These are phyloP conservation scores for Phytophthora crassamura DNA, from an alignment of 352 stramenopile species.

Conservation along the genomic window DNA sequence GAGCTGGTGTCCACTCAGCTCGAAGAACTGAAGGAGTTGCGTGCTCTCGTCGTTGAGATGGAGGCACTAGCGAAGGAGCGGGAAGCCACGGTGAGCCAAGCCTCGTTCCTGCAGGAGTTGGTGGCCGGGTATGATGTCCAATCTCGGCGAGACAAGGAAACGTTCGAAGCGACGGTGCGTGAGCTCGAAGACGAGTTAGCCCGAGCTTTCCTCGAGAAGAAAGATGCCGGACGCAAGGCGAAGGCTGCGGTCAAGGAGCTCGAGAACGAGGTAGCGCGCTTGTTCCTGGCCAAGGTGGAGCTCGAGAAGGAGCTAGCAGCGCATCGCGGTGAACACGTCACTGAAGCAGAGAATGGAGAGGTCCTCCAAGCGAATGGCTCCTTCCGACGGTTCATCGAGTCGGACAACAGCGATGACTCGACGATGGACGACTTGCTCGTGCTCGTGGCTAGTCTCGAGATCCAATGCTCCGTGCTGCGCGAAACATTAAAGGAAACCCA, in stretches of 20 bases:
- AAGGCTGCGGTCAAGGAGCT: constrained; percentile 64
- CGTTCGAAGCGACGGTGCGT: constrained; percentile 46
- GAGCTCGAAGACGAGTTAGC: constrained; percentile 65
- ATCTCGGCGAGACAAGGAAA: constrained; percentile 37
- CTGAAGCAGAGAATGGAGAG: constrained; percentile 19
- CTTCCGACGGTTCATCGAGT: constrained; percentile 16
- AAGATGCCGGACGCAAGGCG: constrained; percentile 54
- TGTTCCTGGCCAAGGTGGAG: constrained; percentile 65
- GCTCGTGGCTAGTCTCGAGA: constrained; percentile 73
- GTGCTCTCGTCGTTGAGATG: constrained; percentile 44
- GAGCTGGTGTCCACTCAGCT: constrained; percentile 38
- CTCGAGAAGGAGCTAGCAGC: constrained; percentile 46
- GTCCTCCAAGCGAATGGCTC: constrained; percentile 14
- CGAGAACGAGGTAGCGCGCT: constrained; percentile 58
- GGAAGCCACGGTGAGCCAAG: constrained; percentile 35
- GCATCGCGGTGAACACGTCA: not conserved
- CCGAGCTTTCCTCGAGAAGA: constrained; percentile 59
- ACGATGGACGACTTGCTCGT: constrained; percentile 63
- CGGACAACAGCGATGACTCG: constrained; percentile 28
- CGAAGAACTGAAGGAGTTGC: constrained; percentile 44
- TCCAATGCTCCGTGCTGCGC: constrained; percentile 66
- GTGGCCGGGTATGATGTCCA: constrained; percentile 36
- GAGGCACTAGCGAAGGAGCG: constrained; percentile 39
- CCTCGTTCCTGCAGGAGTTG: constrained; percentile 37
- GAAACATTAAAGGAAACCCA: constrained; percentile 50